Conservation (phyloP, 768 basidiomycete genomes). For the Hirschioporus abietinus region DNA sequence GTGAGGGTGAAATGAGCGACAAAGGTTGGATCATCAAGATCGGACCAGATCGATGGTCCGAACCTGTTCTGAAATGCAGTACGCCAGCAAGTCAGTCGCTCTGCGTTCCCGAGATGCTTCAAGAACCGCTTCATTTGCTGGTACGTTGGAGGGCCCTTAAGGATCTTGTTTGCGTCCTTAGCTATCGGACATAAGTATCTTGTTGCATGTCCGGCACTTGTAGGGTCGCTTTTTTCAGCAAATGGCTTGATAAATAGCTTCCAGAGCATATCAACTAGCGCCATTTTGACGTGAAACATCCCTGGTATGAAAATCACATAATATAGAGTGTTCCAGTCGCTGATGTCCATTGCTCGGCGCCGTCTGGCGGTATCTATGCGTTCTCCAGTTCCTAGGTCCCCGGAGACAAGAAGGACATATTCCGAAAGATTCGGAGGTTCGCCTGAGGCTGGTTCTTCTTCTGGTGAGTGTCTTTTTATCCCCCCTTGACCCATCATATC, state of each 20-base stretch:
- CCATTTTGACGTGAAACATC: constrained; percentile 29
- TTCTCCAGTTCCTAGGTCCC: constrained; percentile 20
- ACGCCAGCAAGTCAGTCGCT: constrained; percentile 27
- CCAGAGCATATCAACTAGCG: constrained; percentile 22
- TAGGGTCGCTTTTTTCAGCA: constrained; percentile 15
- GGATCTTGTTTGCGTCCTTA: constrained; percentile 27
- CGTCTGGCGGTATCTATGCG: constrained; percentile 14
- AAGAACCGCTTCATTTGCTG: constrained; percentile 32
- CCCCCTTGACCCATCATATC: not conserved
- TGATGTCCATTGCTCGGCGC: constrained; percentile 21
- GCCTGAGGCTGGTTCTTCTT: constrained; percentile 14
- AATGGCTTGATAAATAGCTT: constrained; percentile 19
- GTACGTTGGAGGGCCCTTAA: constrained; percentile 28
- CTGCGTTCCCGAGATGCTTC: constrained; percentile 22
- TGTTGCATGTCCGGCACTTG: constrained; percentile 19
- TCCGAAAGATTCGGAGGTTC: constrained; percentile 10
- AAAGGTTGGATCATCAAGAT: constrained; percentile 4
- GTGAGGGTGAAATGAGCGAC: constrained; percentile 18
- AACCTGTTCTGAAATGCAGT: constrained; percentile 12
- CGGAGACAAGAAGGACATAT: constrained; percentile 15
- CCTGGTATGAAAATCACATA: constrained; percentile 20
- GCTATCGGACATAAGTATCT: constrained; percentile 17
- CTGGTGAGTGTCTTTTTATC: not conserved
- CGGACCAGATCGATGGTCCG: not conserved
- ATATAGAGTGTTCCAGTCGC: constrained; percentile 25